Evolutionary conservation across 2,329 filamentous ascomycete species (phyloP).

Genomic region (Dothidotthia symphoricarpi): DNA sequence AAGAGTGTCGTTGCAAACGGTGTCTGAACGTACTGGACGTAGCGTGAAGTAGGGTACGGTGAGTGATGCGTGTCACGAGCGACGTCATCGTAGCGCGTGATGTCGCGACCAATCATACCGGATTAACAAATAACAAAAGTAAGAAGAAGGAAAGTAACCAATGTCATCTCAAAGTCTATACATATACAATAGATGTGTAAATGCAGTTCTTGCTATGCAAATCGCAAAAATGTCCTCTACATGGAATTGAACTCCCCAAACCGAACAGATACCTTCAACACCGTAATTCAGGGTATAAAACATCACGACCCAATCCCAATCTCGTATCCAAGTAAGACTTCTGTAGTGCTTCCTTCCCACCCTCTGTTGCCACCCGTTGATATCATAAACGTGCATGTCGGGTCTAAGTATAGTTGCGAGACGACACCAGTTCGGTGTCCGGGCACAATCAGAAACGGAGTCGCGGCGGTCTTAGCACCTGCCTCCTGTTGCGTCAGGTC

Average conservation of each 20-base stretch:
- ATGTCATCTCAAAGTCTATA: too few species aligned
- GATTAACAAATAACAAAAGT: background rate
- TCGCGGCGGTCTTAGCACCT: conserved; percentile 65
- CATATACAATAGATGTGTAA: too few species aligned
- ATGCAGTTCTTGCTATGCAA: too few species aligned
- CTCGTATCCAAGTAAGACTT: conserved; percentile 92
- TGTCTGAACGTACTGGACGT: too few species aligned
- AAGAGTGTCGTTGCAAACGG: too few species aligned
- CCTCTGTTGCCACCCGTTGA: conserved; percentile 88
- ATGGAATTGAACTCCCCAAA: too few species aligned
- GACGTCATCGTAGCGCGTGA: too few species aligned
- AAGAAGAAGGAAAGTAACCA: too few species aligned
- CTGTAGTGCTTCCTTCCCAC: conserved; percentile 89
- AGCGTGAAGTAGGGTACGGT: too few species aligned
- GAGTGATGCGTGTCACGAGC: too few species aligned
- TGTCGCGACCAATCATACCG: too few species aligned
- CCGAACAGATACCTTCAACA: conserved; percentile 8
- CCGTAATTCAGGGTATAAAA: conserved; percentile 30
- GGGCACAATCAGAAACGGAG: conserved; percentile 94
- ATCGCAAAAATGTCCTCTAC: too few species aligned
- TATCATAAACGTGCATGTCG: conserved; percentile 85
- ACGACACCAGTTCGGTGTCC: conserved; percentile 88
- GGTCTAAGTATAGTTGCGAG: conserved; percentile 80
- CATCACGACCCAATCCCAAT: conserved; percentile 56
- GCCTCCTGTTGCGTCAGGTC: conserved; percentile 66